Evolutionary conservation across 805 yeast genomes (phyloP), one percentile per base, ranked within the genome.

Genomic region (Myxozyma kluyveri): DNA sequence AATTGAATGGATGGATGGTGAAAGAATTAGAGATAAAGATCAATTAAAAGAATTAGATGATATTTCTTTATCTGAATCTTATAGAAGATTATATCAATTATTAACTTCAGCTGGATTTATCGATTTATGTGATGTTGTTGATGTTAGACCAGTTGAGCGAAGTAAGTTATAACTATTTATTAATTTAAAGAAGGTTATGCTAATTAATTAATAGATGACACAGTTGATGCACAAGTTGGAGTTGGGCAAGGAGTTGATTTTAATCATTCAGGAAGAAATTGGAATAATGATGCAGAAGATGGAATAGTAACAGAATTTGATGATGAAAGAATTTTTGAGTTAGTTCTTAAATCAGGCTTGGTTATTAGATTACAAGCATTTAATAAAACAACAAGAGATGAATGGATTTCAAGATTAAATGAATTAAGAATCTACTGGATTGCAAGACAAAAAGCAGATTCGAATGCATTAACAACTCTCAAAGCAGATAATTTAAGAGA

Each of bases 371-470:
- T 88, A 9, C 78, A 82, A 50, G 88, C 93, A 0, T 79, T 81
- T 2, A 71, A 72, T 53, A 59, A 70, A 17, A 32, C 29, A 0
- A 62, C 76, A 0, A 72, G 91, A 42, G 78, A 81, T 59, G 78
- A 77, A 56, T 90, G 96, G 98, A 73, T 84, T 0, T n/a, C 22
- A 0, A 68, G 80, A 46, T 67, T 90, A 31, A 56, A 50, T 0
- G 67, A 69, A 3, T 61, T 84, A 18, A 62, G 62, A 6, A 54
- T 54, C 1, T 90, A 83, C 65, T 90, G 97, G 97, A 70, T 63
- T 21, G 52, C 62, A 9, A 72, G 80, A 44, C 68, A 65, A 23
- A 61, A 60, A 1, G 73, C 75, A 7, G 83, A 80, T 50, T 48
- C 74, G 7, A 42, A 63, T 2, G 63, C 72, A 1, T 52, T 75